phyloP scores from a whole-genome alignment of 768 basidiomycete species.

The Rhizopogon vinicolor region DNA sequence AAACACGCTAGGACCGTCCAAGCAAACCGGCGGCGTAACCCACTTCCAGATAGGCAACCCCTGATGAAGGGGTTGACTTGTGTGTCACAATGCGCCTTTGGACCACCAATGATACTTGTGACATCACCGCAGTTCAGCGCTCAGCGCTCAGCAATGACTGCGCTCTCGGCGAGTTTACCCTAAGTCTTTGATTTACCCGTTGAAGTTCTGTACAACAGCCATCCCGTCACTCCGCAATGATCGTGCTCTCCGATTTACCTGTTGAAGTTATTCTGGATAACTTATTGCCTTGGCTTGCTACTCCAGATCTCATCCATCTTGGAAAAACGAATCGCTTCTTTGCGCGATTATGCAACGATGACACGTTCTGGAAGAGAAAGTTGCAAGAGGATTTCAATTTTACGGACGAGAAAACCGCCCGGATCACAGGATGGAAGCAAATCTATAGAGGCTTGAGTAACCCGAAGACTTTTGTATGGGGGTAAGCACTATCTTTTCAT shows the following conservation, averaged over 20 bases:
- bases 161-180: slow-evolving; percentile 13
- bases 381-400: slow-evolving; percentile 75
- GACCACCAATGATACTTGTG: background rate
- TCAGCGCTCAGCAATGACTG: slow-evolving; percentile 22
- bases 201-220: slow-evolving; percentile 61
- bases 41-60: too few species aligned
- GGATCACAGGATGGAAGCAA: slow-evolving; percentile 74
- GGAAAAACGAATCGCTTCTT: slow-evolving; percentile 64
- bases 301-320: slow-evolving; percentile 54
- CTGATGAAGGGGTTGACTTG: too few species aligned
- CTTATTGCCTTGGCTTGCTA: slow-evolving; percentile 51
- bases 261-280: slow-evolving; percentile 77
- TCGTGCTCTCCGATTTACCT: slow-evolving; percentile 50
- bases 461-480: slow-evolving; percentile 51
- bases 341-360: slow-evolving; percentile 56
- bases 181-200: slow-evolving; percentile 43
- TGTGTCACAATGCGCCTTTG: too few species aligned
- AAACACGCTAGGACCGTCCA: too few species aligned
- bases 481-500: slow-evolving; percentile 37
- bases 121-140: slow-evolving; percentile 11
- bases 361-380: slow-evolving; percentile 75
- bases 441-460: slow-evolving; percentile 68
- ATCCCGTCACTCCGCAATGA: slow-evolving; percentile 23
- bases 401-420: slow-evolving; percentile 62
- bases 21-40: too few species aligned